Base-by-base conservation (phyloP, 495 filamentous ascomycete species). In the Tuber melanosporum region DNA sequence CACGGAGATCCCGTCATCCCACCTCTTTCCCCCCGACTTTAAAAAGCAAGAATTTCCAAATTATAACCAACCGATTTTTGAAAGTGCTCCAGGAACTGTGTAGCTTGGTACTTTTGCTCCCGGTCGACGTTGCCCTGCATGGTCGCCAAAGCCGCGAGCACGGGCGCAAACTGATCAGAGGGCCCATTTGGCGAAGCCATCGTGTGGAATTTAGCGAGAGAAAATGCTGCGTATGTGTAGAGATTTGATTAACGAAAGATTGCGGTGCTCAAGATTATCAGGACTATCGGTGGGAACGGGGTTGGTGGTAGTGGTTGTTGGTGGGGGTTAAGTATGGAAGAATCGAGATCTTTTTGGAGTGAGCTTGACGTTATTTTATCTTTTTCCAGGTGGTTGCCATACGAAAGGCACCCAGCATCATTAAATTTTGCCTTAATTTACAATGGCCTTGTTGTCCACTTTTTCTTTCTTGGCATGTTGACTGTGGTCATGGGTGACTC, bases 61-160 rank as follows among this genome's bases (percentile, higher is more conserved):
- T 76, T 74, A 74, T 75, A 77, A 89, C 94, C 77, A 85, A 97
- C 95, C 82, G 95, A 97, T 89, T 98, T 99, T 90, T 99, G 95
- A 87, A 98, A 99, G 76, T 90, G 90, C 86, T 95, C 93, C 73
- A 99, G 88, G 85, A 91, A 98, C 80, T 94, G 90, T 84, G 95
- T 92, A 52, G 95, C 95, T 82, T 91, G 90, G 84, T 91, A 90
- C 86, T 98, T 99, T 85, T 95, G 91, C 47, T 90, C 86, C 82
- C 91, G 88, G 82, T 94, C 89, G 78, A 91, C 91, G 86, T 92
- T 93, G 85, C 93, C 87, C 84, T 91, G 91, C 93, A 99, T 96
- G 76, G 94, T 96, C 83, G 90, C 87, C 86, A 98, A 89, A 76
- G 96, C 96, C 80, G 89, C 89, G 80, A 98, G 88, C 78, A 99